Evolutionary conservation across 805 yeast genomes (phyloP).

Genomic region (Cyberlindnera samutprakarnensis): DNA sequence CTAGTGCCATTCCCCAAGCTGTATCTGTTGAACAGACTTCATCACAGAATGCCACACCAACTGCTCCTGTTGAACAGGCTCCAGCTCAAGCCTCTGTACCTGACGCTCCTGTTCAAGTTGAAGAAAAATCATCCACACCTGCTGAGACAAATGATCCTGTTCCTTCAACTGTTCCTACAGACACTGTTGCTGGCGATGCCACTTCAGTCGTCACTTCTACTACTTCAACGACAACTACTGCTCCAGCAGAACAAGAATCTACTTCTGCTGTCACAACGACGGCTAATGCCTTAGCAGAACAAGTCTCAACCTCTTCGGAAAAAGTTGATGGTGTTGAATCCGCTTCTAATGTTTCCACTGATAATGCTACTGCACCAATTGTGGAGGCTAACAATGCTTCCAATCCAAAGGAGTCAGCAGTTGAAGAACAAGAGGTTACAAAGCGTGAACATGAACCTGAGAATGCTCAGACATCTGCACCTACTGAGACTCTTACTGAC

Average conservation of each 20-base stretch:
- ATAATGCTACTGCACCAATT: constrained; percentile 4
- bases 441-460: neutral
- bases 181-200: neutral
- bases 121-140: neutral
- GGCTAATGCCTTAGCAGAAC: too few relatives aligned
- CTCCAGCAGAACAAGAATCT: neutral
- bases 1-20: too few relatives aligned
- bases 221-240: neutral
- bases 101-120: neutral
- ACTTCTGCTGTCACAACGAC: too few relatives aligned
- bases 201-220: neutral
- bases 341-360: too few relatives aligned
- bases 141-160: neutral
- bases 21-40: too few relatives aligned
- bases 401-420: neutral
- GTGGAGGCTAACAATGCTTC: neutral
- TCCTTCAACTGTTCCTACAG: neutral
- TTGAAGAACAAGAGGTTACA: neutral
- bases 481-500: constrained; percentile 1
- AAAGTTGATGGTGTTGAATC: too few relatives aligned
- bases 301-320: too few relatives aligned
- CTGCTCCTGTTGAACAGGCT: too few relatives aligned
- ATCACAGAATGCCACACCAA: neutral
- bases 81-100: neutral
- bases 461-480: neutral